phyloP scores from a whole-genome alignment of 2,329 filamentous ascomycete species.

The Penicillium sp. region DNA sequence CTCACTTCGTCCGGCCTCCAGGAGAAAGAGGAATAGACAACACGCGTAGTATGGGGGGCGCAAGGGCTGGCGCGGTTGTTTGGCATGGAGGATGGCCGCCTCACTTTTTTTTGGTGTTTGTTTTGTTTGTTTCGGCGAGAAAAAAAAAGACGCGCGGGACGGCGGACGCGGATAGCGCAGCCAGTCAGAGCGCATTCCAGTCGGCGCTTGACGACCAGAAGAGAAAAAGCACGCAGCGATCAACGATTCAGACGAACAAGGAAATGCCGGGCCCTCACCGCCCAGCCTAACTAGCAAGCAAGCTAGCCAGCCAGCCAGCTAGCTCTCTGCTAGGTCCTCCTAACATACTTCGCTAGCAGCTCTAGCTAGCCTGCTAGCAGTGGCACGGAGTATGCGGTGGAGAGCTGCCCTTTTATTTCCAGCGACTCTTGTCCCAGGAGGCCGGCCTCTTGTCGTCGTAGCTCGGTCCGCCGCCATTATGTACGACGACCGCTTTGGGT shows the following conservation, averaged over 20 bases:
- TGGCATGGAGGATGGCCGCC: not conserved
- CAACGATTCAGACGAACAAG: not conserved
- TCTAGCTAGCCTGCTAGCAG: not conserved
- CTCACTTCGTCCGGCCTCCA: slow-evolving; percentile 6
- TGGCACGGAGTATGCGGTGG: no score
- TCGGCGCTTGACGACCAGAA: slow-evolving; percentile 7
- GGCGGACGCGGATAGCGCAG: slow-evolving; percentile 6
- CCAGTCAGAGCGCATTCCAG: slow-evolving; percentile 6
- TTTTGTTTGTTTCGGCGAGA: not conserved
- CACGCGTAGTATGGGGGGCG: not conserved
- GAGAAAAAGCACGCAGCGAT: not conserved
- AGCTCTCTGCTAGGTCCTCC: not conserved
- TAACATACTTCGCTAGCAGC: not conserved
- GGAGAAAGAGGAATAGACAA: not conserved
- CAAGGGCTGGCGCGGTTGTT: not conserved
- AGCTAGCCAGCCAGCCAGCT: not conserved
- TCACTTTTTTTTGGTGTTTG: slow-evolving; percentile 8
- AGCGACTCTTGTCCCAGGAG: slow-evolving; percentile 16
- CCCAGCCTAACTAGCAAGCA: not conserved
- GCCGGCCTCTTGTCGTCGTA: slow-evolving; percentile 18
- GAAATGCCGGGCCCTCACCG: not conserved
- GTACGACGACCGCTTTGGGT: slow-evolving; percentile 16
- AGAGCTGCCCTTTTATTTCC: slow-evolving; percentile 10
- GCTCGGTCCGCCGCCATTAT: slow-evolving; percentile 16
- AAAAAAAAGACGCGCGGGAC: slow-evolving; percentile 10